These are phyloP conservation scores for Linderina pennispora DNA, from an alignment of 192 early-diverging fungal genomes.

Conservation along the genomic window DNA sequence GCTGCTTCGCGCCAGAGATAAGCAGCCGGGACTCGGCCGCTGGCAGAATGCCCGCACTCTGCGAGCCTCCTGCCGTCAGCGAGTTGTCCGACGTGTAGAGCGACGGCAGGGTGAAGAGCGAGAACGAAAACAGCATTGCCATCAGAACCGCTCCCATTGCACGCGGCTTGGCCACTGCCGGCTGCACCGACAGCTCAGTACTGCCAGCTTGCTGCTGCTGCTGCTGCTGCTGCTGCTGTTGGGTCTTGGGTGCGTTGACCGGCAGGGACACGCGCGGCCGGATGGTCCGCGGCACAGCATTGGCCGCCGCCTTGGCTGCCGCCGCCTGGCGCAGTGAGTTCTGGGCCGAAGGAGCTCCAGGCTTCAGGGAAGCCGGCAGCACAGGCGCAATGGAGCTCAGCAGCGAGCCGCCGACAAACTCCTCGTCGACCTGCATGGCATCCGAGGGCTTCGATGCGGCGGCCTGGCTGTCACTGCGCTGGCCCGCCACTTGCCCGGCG, in stretches of 20 bases:
- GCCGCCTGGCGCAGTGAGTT: too few species aligned
- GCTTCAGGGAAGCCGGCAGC: neutral
- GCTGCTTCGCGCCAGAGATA: slow-evolving; percentile 5
- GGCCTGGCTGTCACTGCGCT: too few species aligned
- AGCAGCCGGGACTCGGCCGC: slow-evolving; percentile 18
- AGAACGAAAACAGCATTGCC: slow-evolving; percentile 82
- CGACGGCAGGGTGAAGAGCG: slow-evolving; percentile 68
- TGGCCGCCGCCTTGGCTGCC: neutral
- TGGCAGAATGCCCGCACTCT: slow-evolving; percentile 20
- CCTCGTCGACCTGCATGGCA: neutral
- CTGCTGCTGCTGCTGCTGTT: neutral
- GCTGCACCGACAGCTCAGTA: too few species aligned
- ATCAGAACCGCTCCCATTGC: slow-evolving; percentile 39
- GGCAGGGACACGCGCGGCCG: slow-evolving; percentile 5
- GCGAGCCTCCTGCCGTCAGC: slow-evolving; percentile 23
- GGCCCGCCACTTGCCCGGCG: too few species aligned
- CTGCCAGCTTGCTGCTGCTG: too few species aligned
- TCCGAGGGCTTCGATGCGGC: neutral
- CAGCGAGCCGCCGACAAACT: neutral
- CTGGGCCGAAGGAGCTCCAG: too few species aligned
- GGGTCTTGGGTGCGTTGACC: slow-evolving; percentile 4
- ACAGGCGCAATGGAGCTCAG: neutral
- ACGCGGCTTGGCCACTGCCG: slow-evolving; percentile 16
- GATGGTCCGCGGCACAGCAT: neutral
- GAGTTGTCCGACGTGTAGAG: slow-evolving; percentile 28